Conservation (phyloP, 768 basidiomycete species). For the Boletus speciosus region DNA sequence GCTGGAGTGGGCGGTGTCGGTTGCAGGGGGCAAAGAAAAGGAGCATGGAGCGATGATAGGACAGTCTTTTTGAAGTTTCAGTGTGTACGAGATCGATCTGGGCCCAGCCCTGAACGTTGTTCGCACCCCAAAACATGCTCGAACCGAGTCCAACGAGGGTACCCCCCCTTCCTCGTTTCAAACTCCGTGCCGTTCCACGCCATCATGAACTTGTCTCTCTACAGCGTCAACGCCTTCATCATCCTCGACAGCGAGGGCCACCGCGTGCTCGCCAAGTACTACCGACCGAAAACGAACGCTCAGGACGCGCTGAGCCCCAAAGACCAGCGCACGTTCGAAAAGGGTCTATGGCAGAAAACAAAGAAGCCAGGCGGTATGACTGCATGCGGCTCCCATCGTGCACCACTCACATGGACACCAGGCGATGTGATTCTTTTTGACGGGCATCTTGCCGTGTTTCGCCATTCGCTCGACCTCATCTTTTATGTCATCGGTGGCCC, state of each 20-base stretch:
- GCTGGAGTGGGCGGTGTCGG: constrained; percentile 37
- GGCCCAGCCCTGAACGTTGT: constrained; percentile 1
- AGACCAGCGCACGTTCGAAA: constrained; percentile 95
- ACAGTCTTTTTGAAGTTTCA: constrained; percentile 19
- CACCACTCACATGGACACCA: constrained; percentile 24
- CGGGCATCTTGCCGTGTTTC: constrained; percentile 87
- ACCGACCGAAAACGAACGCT: constrained; percentile 59
- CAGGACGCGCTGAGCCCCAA: constrained; percentile 51
- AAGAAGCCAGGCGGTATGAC: constrained; percentile 84
- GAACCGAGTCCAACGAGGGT: constrained; percentile 2
- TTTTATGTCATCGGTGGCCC: constrained; percentile 90
- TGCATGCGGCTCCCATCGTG: neutral
- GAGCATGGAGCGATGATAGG: constrained; percentile 14
- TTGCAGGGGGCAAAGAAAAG: constrained; percentile 48
- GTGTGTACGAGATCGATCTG: constrained; percentile 11
- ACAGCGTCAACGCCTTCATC: constrained; percentile 82
- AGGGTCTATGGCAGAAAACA: constrained; percentile 92
- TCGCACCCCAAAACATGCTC: constrained; percentile 15
- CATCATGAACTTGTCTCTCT: constrained; percentile 74
- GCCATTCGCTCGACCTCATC: constrained; percentile 91
- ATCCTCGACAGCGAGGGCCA: constrained; percentile 95
- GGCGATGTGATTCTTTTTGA: constrained; percentile 94
- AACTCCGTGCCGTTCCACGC: constrained; percentile 15
- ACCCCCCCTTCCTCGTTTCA: constrained; percentile 4
- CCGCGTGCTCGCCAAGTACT: constrained; percentile 95